Base-by-base conservation (phyloP, 2,329 filamentous ascomycete species). In the Colletotrichum graminicola region DNA sequence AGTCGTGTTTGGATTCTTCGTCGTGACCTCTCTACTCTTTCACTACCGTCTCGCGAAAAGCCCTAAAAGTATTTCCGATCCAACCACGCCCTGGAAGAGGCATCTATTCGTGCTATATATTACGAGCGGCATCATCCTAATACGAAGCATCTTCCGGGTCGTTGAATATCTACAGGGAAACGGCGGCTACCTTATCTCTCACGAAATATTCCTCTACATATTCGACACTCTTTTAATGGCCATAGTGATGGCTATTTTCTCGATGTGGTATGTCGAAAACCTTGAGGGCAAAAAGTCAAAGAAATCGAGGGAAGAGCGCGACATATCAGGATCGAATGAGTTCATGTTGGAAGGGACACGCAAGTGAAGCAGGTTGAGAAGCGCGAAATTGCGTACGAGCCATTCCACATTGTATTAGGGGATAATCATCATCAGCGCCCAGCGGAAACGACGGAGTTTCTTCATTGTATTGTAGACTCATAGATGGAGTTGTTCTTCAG, bases 1-100 rank as follows among this genome's bases (percentile, higher is more conserved):
- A 7, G 49, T 85, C 21, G 80, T 86, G 54, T 89, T 90, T 71
- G 80, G 80, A 5, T 79, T 89, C 54, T 90, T 90, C 74, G 77
- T 88, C 18, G 52, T 84, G 3, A 81, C 83, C 0, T 81, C 85
- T 0, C 66, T 82, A 0, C 72, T 84, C 0, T 88, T 88, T 75
- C 84, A 89, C 67, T 62, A 59, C 10, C 75, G 77, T 2, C n/a
- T 78, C 1, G 7, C 14, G 8, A 32, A 5, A 5, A 39, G 18
- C 2, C 75, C 75, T 1, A 81, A 77, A 0, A 11, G 23, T 1
- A 78, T 26, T 52, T 67, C 36, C 1, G 6, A 39, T 0, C 41
- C 62, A 1, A 36, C 45, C 6, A 57, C 78, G 1, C 75, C 75
- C 0, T 82, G 80, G 80, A 75, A 73, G 23, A 65, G 75, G 7